phyloP scores from a whole-genome alignment of 306 rosid species.

The Cyclanthera cordifolia region DNA sequence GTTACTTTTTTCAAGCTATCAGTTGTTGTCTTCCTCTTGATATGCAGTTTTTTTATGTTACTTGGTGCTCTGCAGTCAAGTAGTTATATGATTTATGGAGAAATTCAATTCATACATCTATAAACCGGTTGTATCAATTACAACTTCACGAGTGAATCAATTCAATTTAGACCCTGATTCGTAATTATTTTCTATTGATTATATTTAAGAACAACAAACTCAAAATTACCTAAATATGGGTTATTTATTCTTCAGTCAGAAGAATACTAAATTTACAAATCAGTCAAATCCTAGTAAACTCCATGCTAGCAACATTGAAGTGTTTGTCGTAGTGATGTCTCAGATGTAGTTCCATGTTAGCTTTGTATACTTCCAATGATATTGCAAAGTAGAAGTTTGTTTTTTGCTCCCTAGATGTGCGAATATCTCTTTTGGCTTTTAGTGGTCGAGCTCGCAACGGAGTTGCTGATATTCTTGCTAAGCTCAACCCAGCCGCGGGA shows the following conservation, averaged over 20 bases:
- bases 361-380: background rate
- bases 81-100: background rate
- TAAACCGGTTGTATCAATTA: background rate
- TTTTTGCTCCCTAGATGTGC: too few species aligned
- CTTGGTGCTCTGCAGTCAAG: background rate
- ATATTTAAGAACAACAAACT: background rate
- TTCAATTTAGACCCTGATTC: background rate
- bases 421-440: too few species aligned
- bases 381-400: background rate
- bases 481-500: too few species aligned
- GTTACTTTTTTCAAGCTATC: background rate
- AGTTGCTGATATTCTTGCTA: too few species aligned
- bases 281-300: too few species aligned
- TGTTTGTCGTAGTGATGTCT: too few species aligned
- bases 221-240: background rate
- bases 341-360: too few species aligned
- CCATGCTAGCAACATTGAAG: too few species aligned
- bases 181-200: background rate
- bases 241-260: background rate
- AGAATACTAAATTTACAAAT: too few species aligned
- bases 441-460: too few species aligned
- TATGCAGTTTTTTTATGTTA: too few species aligned
- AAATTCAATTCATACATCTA: background rate
- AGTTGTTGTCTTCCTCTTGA: slow-evolving; percentile 5
- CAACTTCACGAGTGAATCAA: background rate